phyloP scores from a whole-genome alignment of 1,284 basidiomycete species.

The Rugosomyces carneus region DNA sequence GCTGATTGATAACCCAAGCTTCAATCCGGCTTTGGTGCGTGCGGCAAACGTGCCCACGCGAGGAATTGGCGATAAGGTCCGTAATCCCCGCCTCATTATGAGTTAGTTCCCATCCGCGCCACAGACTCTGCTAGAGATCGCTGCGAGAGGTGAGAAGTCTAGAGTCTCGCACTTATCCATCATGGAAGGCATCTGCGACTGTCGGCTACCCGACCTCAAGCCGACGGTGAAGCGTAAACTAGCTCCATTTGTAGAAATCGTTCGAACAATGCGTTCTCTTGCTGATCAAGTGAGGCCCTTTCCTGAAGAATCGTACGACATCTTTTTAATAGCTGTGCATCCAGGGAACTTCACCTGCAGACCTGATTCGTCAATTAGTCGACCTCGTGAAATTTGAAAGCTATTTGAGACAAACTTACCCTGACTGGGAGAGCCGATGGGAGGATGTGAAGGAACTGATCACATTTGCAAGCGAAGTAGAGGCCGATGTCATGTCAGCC shows the following conservation, averaged over 20 bases:
- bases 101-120: background rate
- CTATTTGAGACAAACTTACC: slow-evolving; percentile 65
- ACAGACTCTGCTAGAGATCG: slow-evolving; percentile 17
- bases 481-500: slow-evolving; percentile 20
- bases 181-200: slow-evolving; percentile 18
- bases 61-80: slow-evolving; percentile 79
- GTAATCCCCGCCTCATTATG: slow-evolving; percentile 1
- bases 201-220: slow-evolving; percentile 15
- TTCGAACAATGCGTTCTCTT: slow-evolving; percentile 39
- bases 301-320: slow-evolving; percentile 1
- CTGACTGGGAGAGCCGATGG: slow-evolving; percentile 74
- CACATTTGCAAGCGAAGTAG: slow-evolving; percentile 57
- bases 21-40: slow-evolving; percentile 72
- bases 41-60: slow-evolving; percentile 74
- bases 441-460: slow-evolving; percentile 86
- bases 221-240: slow-evolving; percentile 14
- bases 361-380: slow-evolving; percentile 59
- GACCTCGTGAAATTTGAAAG: slow-evolving; percentile 62
- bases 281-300: slow-evolving; percentile 50
- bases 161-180: slow-evolving; percentile 15
- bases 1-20: slow-evolving; percentile 78
- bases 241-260: slow-evolving; percentile 13
- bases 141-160: slow-evolving; percentile 13
- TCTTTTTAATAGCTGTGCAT: background rate
- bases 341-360: slow-evolving; percentile 57